These are phyloP conservation scores for Globisporangium alternatum DNA, from an alignment of 352 stramenopile genomes.

Conservation along the genomic window DNA sequence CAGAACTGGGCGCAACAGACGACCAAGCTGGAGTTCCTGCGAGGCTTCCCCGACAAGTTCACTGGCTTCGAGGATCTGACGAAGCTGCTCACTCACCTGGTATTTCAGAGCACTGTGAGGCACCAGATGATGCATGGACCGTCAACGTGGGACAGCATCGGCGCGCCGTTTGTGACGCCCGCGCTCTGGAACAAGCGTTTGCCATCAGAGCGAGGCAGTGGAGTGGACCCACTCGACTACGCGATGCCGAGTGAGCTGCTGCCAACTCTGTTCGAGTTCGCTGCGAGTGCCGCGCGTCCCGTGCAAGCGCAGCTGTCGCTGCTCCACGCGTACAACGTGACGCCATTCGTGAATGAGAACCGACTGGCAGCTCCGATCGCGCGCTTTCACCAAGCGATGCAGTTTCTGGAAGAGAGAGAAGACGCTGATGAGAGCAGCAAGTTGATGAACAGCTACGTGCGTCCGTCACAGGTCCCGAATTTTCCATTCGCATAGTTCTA, in stretches of 20 bases:
- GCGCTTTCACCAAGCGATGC: slow-evolving; percentile 29
- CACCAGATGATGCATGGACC: slow-evolving; percentile 51
- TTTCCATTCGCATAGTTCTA: background rate
- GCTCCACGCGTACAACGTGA: slow-evolving; percentile 21
- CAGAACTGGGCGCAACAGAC: slow-evolving; percentile 37
- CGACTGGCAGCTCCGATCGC: slow-evolving; percentile 20
- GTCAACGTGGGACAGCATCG: slow-evolving; percentile 35
- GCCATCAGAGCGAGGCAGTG: slow-evolving; percentile 23
- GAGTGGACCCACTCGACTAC: slow-evolving; percentile 34
- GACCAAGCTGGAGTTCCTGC: slow-evolving; percentile 25
- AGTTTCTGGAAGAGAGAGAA: slow-evolving; percentile 18
- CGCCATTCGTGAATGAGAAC: slow-evolving; percentile 24
- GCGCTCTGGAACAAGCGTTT: slow-evolving; percentile 33
- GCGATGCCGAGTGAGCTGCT: slow-evolving; percentile 48
- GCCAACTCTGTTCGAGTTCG: slow-evolving; percentile 7
- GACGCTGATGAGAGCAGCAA: background rate
- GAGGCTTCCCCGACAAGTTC: slow-evolving; percentile 30
- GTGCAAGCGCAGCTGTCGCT: slow-evolving; percentile 14
- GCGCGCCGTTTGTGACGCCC: slow-evolving; percentile 23
- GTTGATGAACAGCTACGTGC: background rate
- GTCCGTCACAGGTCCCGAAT: background rate
- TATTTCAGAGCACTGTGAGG: slow-evolving; percentile 37
- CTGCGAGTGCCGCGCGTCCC: background rate
- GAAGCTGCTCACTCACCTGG: slow-evolving; percentile 30
- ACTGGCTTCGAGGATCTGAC: slow-evolving; percentile 18